A percentile compares a stretch with the other conserved stretches of the same genome.
Evolutionary conservation across 2,329 filamentous ascomycete genomes (phyloP).

Genomic region (Arachnopeziza araneosa): DNA sequence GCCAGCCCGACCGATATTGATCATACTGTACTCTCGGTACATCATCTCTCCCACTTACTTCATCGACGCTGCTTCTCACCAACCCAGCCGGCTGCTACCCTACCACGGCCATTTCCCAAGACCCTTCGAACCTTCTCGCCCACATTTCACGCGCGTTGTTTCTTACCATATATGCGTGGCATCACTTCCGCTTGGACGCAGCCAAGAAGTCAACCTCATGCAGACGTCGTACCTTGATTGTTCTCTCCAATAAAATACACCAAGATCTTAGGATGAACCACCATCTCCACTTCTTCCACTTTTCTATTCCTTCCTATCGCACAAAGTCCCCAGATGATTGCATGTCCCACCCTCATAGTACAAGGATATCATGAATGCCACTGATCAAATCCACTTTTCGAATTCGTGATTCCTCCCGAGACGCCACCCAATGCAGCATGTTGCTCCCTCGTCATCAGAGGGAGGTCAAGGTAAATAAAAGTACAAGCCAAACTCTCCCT

Average conservation of each 20-base stretch:
- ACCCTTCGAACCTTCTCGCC: no score
- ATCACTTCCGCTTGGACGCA: no score
- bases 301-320: not conserved
- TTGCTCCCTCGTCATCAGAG: not conserved
- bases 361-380: not conserved
- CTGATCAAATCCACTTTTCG: not conserved
- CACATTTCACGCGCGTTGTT: no score
- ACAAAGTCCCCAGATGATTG: not conserved
- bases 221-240: not conserved
- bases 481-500: not conserved
- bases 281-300: not conserved
- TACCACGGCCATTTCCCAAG: no score
- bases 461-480: not conserved
- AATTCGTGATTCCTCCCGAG: not conserved
- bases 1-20: not conserved
- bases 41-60: not conserved
- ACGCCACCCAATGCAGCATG: not conserved
- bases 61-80: not conserved
- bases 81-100: not conserved
- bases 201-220: not conserved
- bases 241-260: not conserved
- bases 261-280: not conserved
- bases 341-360: not conserved
- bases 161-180: no score
- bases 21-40: not conserved